Conservation (phyloP, 169 alveolate genomes). For the Hepatocystis sp. region DNA sequence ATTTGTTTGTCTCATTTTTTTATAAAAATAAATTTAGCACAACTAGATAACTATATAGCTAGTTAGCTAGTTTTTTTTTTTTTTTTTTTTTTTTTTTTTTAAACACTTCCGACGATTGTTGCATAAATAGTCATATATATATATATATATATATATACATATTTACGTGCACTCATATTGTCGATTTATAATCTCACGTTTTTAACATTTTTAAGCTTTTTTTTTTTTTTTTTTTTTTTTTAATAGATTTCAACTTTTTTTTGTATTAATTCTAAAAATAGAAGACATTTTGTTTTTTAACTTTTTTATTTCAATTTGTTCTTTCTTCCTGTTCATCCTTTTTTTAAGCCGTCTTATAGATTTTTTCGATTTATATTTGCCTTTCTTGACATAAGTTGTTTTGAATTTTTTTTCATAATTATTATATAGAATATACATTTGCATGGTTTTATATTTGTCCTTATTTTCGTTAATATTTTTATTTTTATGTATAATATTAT, state of each 20-base stretch:
- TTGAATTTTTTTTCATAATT: slow-evolving; percentile 33
- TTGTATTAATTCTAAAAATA: slow-evolving; percentile 33
- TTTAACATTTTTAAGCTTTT: too few relatives aligned
- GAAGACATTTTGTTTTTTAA: slow-evolving; percentile 20
- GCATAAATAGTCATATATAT: background rate
- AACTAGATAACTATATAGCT: too few relatives aligned
- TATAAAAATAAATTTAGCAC: too few relatives aligned
- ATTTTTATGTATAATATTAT: slow-evolving; percentile 68
- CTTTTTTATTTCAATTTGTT: slow-evolving; percentile 40
- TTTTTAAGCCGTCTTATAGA: slow-evolving; percentile 58
- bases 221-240: too few relatives aligned
- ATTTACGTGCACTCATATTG: background rate
- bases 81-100: too few relatives aligned
- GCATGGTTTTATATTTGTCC: slow-evolving; percentile 18
- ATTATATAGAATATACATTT: slow-evolving; percentile 60
- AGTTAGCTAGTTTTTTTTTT: too few relatives aligned
- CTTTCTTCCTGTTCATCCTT: slow-evolving; percentile 52
- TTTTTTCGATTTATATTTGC: slow-evolving; percentile 46
- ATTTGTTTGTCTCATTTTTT: too few relatives aligned
- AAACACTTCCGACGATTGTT: too few relatives aligned
- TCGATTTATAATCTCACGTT: background rate
- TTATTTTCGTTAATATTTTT: slow-evolving; percentile 22
- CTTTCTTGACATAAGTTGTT: slow-evolving; percentile 18
- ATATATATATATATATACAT: background rate
- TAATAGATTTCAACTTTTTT: too few relatives aligned